A percentile compares a stretch with the other conserved stretches of the same genome.
These are phyloP conservation scores for Penicillium sp. DNA, from an alignment of 2,329 filamentous ascomycete genomes.

Conservation along the genomic window DNA sequence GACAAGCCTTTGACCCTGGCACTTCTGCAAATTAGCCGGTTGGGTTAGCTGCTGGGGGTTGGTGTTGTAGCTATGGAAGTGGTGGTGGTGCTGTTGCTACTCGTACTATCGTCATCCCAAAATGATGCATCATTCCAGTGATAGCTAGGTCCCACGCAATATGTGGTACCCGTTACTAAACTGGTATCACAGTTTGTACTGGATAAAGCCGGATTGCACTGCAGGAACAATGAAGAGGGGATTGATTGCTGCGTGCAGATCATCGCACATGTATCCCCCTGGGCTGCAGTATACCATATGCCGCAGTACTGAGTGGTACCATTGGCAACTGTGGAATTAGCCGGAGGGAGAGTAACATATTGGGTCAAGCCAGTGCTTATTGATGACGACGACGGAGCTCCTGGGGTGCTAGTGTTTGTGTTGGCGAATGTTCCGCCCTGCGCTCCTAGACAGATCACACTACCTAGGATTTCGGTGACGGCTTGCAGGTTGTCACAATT, in stretches of 20 bases:
- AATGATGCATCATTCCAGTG: background rate
- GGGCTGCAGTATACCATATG: background rate
- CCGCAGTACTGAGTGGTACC: background rate
- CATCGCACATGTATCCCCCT: background rate
- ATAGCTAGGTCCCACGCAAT: background rate
- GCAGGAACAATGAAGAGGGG: background rate
- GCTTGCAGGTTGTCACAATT: background rate
- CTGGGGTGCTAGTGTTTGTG: background rate
- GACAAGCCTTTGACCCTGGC: too few relatives aligned
- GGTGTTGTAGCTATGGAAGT: too few relatives aligned
- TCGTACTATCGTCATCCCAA: background rate
- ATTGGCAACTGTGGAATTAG: background rate
- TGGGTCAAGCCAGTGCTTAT: background rate
- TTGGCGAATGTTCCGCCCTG: background rate
- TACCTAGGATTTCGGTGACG: background rate
- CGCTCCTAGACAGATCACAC: background rate
- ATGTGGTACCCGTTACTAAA: background rate
- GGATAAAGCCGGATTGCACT: background rate
- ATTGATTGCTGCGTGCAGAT: background rate
- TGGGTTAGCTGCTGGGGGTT: too few relatives aligned
- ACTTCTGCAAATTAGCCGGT: too few relatives aligned
- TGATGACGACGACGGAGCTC: background rate
- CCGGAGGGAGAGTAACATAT: background rate
- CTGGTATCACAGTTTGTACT: background rate
- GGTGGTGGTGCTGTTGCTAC: too few relatives aligned